These are phyloP conservation scores for Tolypocladium ovalisporum DNA, from an alignment of 2,329 filamentous ascomycete genomes.

Conservation along the genomic window DNA sequence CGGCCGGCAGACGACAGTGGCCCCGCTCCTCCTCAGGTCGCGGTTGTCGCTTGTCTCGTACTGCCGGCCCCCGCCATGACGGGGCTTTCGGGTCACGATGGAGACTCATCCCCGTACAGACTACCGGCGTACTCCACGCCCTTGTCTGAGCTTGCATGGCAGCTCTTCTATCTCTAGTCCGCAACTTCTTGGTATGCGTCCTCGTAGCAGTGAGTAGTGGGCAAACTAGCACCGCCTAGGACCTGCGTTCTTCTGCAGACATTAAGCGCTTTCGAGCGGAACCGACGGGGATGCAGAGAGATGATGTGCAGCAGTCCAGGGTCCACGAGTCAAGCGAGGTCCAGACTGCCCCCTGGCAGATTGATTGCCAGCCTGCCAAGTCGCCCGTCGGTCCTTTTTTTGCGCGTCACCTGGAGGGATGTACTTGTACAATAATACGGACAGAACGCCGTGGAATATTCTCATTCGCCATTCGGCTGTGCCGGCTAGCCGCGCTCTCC, in stretches of 20 bases:
- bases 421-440: not conserved
- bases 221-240: not conserved
- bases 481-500: not conserved
- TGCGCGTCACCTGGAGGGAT: slow-evolving; percentile 1
- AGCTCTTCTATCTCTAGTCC: not conserved
- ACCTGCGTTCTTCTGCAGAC: not conserved
- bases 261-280: not conserved
- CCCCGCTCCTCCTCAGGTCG: not conserved
- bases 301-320: slow-evolving; percentile 18
- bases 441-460: not conserved
- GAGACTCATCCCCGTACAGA: not conserved
- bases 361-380: slow-evolving; percentile 1
- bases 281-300: slow-evolving; percentile 3
- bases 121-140: not conserved
- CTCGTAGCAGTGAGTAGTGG: not conserved
- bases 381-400: slow-evolving; percentile 1
- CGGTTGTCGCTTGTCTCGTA: not conserved
- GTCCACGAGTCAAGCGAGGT: slow-evolving; percentile 23
- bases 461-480: not conserved
- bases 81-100: not conserved
- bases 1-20: not conserved
- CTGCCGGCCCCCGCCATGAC: not conserved
- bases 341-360: slow-evolving; percentile 5
- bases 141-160: not conserved
- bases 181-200: too few species aligned